Evolutionary conservation across 768 basidiomycete genomes (phyloP).

Genomic region (Boletus subparvulus): DNA sequence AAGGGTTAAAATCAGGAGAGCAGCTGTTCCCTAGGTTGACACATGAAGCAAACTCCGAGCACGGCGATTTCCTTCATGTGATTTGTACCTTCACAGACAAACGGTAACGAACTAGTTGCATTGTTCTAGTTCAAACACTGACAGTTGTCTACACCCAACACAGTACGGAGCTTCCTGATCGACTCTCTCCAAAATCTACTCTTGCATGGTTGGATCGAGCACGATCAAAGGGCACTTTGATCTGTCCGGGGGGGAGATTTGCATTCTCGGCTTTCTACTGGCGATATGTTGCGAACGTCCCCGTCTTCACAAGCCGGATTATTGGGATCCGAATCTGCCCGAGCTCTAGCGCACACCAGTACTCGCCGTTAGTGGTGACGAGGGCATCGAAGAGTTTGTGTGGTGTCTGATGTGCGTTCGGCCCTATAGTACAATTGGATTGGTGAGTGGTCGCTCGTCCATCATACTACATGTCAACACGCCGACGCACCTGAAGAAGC

Average conservation of each 20-base stretch:
- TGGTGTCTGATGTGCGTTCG: neutral
- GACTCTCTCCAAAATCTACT: slow-evolving; percentile 19
- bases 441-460: neutral
- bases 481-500: slow-evolving; percentile 18
- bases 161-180: neutral
- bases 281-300: slow-evolving; percentile 17
- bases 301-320: slow-evolving; percentile 17
- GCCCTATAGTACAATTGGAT: neutral
- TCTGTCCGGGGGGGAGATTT: slow-evolving; percentile 5
- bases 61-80: too few relatives aligned
- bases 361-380: neutral
- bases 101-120: too few relatives aligned
- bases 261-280: slow-evolving; percentile 1
- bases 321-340: slow-evolving; percentile 12
- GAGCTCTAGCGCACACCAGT: neutral
- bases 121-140: too few relatives aligned
- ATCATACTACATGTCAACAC: too few relatives aligned
- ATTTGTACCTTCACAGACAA: too few relatives aligned
- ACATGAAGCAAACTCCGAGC: too few relatives aligned
- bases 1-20: too few relatives aligned
- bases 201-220: neutral
- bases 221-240: slow-evolving; percentile 16
- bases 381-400: slow-evolving; percentile 13
- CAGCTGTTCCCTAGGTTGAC: too few relatives aligned
- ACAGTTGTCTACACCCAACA: too few relatives aligned